phyloP scores from a whole-genome alignment of 768 basidiomycete species.

The Lentinula guzmanii region DNA sequence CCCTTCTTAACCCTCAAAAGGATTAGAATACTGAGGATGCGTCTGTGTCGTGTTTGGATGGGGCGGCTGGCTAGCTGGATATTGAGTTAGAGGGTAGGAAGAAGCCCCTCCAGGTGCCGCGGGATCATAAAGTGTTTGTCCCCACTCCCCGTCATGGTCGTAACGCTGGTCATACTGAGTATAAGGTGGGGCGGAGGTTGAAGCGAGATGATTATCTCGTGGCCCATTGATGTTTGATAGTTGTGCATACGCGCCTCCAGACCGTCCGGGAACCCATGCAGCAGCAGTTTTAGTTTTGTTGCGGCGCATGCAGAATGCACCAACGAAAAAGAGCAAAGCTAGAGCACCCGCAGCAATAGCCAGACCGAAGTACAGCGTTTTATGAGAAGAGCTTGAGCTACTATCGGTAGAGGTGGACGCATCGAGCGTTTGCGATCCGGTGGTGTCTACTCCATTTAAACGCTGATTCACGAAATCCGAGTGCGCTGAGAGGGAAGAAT shows the following conservation, averaged over 20 bases:
- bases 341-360: slow-evolving; percentile 4
- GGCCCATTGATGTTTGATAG: not conserved
- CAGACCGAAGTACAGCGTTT: not conserved
- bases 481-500: slow-evolving; percentile 23
- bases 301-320: slow-evolving; percentile 2
- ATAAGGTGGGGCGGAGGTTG: not conserved
- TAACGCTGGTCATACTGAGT: slow-evolving; percentile 5
- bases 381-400: not conserved
- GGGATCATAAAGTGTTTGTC: slow-evolving; percentile 3
- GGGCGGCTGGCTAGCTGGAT: not conserved
- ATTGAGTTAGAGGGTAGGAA: not conserved
- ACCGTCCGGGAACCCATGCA: not conserved
- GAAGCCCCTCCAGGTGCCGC: not conserved
- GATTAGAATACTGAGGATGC: not conserved
- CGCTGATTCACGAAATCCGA: slow-evolving; percentile 28
- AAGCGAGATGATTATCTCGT: not conserved
- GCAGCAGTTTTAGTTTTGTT: not conserved
- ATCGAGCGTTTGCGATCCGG: slow-evolving; percentile 11
- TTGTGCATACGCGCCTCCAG: slow-evolving; percentile 3
- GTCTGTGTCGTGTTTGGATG: not conserved
- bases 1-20: not conserved
- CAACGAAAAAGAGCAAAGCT: not conserved
- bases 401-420: not conserved
- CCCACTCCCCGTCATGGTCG: slow-evolving; percentile 6
- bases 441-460: slow-evolving; percentile 25